Evolutionary conservation across 2,329 filamentous ascomycete genomes (phyloP), one percentile per base, ranked within the genome.

Genomic region (Sarocladium oryzae): DNA sequence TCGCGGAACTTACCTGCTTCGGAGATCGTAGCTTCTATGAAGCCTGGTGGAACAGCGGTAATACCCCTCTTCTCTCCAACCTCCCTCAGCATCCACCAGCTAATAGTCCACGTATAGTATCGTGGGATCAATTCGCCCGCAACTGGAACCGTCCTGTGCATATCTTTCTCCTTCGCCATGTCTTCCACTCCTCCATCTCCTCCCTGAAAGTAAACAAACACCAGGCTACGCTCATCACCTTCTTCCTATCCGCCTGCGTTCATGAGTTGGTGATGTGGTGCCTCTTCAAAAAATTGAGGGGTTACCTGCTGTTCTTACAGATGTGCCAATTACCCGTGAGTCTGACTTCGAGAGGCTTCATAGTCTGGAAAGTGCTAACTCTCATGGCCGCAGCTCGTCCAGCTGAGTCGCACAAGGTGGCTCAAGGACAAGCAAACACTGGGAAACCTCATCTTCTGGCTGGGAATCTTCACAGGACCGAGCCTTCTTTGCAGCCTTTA

Each of bases 251-350:
- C 7, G 85, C 86, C 0, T 76, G 84, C 55, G 75, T 88, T 18
- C 86, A 90, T 60, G 87, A 91, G 65, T 69, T 90, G 41, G 77
- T 89, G 60, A 90, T 90, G 87, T 86, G 84, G 72, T 87, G 86
- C 57, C 73, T 91, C 30, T 91, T 91, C 65, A 85, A 85, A 65
- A 89, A 89, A 66, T 73, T 90, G 9, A 72, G 86, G 35, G 86
- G 86, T 0, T 90, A 90, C 59, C 67, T 90, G 41, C 77, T 90
- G 20, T 69, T 81, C n/a, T 66, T 87, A 60, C 87, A 91, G 64
- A 82, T 92, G 78, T 75, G 75, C 56, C 87, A 92, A 66, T 65
- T 91, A 40, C 87, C 87, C 40, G 71, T 66, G 15, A 5, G 4
- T 15, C 21, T 33, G 18, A 11, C 33, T 6, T 21, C 16, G 15